Base-by-base conservation (phyloP, 768 basidiomycete genomes). In the Kwoniella dendrophila region DNA sequence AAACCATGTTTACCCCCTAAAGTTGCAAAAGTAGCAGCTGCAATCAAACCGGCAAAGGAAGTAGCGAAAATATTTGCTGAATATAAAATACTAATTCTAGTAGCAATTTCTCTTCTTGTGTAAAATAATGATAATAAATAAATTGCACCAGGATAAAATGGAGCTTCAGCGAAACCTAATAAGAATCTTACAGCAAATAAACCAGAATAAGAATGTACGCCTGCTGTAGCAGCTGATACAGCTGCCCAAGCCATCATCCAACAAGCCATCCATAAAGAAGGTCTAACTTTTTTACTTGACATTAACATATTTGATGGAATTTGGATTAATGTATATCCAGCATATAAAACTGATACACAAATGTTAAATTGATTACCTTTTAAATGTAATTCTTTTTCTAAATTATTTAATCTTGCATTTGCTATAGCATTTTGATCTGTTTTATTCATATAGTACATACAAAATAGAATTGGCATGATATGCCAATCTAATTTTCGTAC, bases 1-100 rank as follows among this genome's bases (percentile, higher is more conserved):
- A 84, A 81, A 0, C 89, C 90, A 16, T 85, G 80, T 56, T 82
- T 82, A 5, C 86, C 87, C 38, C 90, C 84, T 87, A 91, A 89
- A 11, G 81, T 79, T 66, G 84, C 82, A 18, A 92, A 83, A 54
- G 92, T 88, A 1, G 85, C 87, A 30, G 88, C 88, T 11, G 90
- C 89, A 53, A 92, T 84, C 12, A 92, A 54, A n/a, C 69, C 62
- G n/a, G 62, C 62, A 22, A 64, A 59, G 20, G 62, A 40, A 16
- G 58, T 61, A 24, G 62, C 62, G 33, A 59, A 53, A 36, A 66
- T 66, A n/a, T 38, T 40, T 3, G 57, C 62, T 5, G 51, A 59
- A 55, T 67, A 70, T 12, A 70, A 47, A 22, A 83, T 83, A 27
- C 83, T 80, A 12, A 91, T 90, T 66, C 86, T 84, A 59, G 74